These are phyloP conservation scores for Tuber indicum DNA, from an alignment of 495 filamentous ascomycete species.

Conservation along the genomic window DNA sequence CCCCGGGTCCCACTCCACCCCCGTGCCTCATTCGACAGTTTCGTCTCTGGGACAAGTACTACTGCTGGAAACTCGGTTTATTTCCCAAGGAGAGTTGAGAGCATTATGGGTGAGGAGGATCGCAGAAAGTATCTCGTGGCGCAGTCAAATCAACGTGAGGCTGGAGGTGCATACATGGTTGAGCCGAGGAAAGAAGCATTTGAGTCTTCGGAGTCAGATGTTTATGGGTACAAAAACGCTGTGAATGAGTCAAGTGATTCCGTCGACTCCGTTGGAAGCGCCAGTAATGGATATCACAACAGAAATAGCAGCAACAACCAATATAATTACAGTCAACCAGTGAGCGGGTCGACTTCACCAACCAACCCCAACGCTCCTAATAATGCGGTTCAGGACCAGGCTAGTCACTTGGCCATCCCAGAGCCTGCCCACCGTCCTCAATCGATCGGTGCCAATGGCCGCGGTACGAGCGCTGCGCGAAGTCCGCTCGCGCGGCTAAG, in stretches of 20 bases:
- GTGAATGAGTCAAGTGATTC: constrained; percentile 48
- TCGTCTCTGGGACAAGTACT: constrained; percentile 55
- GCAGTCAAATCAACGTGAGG: constrained; percentile 54
- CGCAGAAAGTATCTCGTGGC: constrained; percentile 62
- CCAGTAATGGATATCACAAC: constrained; percentile 34
- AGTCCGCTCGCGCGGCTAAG: constrained; percentile 40
- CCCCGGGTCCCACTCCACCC: constrained; percentile 53
- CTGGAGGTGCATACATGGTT: constrained; percentile 50
- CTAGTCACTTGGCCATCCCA: constrained; percentile 31
- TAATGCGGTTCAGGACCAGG: constrained; percentile 9
- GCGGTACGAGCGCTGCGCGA: constrained; percentile 31
- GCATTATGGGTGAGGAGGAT: constrained; percentile 74
- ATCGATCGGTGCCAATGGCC: constrained; percentile 12
- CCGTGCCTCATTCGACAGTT: constrained; percentile 66
- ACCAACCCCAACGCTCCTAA: constrained; percentile 14
- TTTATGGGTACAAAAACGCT: constrained; percentile 42
- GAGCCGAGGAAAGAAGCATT: constrained; percentile 50
- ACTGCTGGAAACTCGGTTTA: constrained; percentile 56
- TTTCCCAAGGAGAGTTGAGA: constrained; percentile 71
- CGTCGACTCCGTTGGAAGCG: constrained; percentile 39
- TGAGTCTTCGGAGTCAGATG: constrained; percentile 51
- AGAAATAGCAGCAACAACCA: constrained; percentile 28
- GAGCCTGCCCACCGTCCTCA: constrained; percentile 30
- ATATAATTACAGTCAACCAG: constrained; percentile 35
- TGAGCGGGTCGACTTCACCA: constrained; percentile 30